Evolutionary conservation across 306 rosid genomes (phyloP), one percentile per base, ranked within the genome.

Genomic region (Sicyos baderoa): DNA sequence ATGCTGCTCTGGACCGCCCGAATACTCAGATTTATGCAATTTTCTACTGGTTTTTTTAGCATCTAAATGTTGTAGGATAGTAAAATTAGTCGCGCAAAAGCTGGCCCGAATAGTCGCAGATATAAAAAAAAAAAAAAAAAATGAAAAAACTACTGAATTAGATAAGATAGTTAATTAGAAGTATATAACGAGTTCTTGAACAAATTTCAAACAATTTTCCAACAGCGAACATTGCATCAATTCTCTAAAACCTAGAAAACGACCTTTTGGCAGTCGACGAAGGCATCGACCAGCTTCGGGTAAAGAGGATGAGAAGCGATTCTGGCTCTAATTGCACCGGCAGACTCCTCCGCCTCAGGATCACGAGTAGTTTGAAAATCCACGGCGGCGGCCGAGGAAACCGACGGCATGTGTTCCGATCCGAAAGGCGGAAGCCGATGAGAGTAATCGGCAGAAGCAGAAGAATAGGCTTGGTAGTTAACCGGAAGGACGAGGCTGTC

Each of bases 231-330:
- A 29, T 18, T 17, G 15, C 17, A 5, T 8, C 3, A 13, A 18
- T 13, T 54, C 37, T 16, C 27, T 10, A 15, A 29, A 53, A 44
- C 18, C 9, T 29, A 60, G 66, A 60, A 60, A 32, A 32, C 47
- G 21, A 90, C 96, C 96, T 84, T 87, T 51, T 84, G 95, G 75
- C 95, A 90, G 69, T 84, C 91, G 79, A 90, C 77, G 71, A 81
- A 86, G 58, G 89, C 87, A 27, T 82, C 79, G 44, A 87, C 76
- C 0, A 90, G 90, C 58, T 81, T 78, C 49, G 97, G 87, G 73
- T 84, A 90, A 64, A 84, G 84, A 68, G 94, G 97, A 77, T 90
- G 97, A 51, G 86, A 84, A 73, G 87, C 89, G 37, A 90, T 85
- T 83, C 80, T 84, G 3, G 74, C 81, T 37, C 84, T 74, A 56